A percentile compares a stretch with the other conserved stretches of the same genome.
These are phyloP conservation scores for Penicillium antarcticum DNA, from an alignment of 495 filamentous ascomycete genomes.

Conservation along the genomic window DNA sequence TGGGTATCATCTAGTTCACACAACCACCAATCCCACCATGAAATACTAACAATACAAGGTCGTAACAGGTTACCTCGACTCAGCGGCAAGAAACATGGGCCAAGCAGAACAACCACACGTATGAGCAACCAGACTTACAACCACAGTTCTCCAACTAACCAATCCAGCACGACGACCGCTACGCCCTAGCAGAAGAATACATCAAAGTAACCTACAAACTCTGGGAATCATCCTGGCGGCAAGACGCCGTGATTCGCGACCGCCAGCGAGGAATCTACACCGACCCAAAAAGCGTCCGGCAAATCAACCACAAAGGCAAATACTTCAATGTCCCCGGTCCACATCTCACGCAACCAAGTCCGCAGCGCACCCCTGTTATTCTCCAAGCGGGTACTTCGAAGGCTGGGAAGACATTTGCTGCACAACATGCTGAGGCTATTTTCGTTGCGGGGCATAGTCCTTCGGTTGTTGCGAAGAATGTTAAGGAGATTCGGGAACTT, in stretches of 20 bases:
- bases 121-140: background rate
- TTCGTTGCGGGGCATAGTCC: slow-evolving; percentile 51
- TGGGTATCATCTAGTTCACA: slow-evolving; percentile 8
- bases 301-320: slow-evolving; percentile 66
- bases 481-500: slow-evolving; percentile 48
- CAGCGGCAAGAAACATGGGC: slow-evolving; percentile 61
- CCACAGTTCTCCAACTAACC: background rate
- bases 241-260: slow-evolving; percentile 61
- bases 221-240: slow-evolving; percentile 65
- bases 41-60: slow-evolving; percentile 31
- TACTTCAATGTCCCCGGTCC: slow-evolving; percentile 64
- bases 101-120: slow-evolving; percentile 48
- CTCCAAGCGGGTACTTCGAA: slow-evolving; percentile 64
- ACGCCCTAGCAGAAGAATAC: slow-evolving; percentile 66
- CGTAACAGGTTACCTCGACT: slow-evolving; percentile 66
- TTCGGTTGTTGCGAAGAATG: slow-evolving; percentile 42
- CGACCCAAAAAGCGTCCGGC: slow-evolving; percentile 53
- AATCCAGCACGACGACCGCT: slow-evolving; percentile 64
- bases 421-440: slow-evolving; percentile 55
- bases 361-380: slow-evolving; percentile 63
- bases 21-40: background rate
- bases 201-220: slow-evolving; percentile 68
- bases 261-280: slow-evolving; percentile 54
- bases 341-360: slow-evolving; percentile 61
- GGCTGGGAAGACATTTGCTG: slow-evolving; percentile 61